Evolutionary conservation across 768 basidiomycete species (phyloP).

Genomic region (Strobilomyces dryophilus): DNA sequence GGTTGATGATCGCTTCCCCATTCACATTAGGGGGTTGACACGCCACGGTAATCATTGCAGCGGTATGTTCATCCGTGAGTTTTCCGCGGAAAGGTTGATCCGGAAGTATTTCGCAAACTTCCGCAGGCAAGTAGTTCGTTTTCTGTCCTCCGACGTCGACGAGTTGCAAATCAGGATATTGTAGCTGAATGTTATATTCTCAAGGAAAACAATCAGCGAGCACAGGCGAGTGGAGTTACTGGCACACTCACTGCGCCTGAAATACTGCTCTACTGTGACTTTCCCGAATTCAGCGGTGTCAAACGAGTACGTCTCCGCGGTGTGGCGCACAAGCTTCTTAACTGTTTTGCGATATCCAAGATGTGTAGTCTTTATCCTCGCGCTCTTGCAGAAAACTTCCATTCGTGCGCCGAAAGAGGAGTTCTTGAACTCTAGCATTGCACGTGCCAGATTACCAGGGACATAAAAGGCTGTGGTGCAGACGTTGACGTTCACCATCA

Average conservation of each 20-base stretch:
- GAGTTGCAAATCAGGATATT: constrained; percentile 39
- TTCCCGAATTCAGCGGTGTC: constrained; percentile 36
- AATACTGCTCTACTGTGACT: constrained; percentile 47
- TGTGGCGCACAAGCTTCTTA: constrained; percentile 45
- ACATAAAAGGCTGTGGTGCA: constrained; percentile 48
- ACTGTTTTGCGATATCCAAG: constrained; percentile 75
- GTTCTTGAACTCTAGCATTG: constrained; percentile 39
- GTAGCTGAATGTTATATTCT: constrained; percentile 43
- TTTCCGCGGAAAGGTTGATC: constrained; percentile 46
- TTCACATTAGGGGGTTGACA: constrained; percentile 49
- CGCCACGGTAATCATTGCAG: constrained; percentile 46
- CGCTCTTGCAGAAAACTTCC: constrained; percentile 59
- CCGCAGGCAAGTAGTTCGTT: constrained; percentile 41
- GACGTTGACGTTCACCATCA: constrained; percentile 53
- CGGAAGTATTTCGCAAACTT: constrained; percentile 46
- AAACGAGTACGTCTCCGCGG: constrained; percentile 38
- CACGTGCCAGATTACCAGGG: constrained; percentile 40
- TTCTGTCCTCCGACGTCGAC: constrained; percentile 47
- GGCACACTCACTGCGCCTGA: constrained; percentile 38
- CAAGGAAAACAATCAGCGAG: background rate
- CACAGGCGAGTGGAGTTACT: background rate
- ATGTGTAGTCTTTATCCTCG: constrained; percentile 64
- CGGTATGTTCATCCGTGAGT: constrained; percentile 50
- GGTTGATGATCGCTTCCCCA: constrained; percentile 38
- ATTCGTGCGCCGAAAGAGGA: constrained; percentile 57